Evolutionary conservation across 1,284 basidiomycete species (phyloP).

Genomic region (Melanopsichium pennsylvanicum): DNA sequence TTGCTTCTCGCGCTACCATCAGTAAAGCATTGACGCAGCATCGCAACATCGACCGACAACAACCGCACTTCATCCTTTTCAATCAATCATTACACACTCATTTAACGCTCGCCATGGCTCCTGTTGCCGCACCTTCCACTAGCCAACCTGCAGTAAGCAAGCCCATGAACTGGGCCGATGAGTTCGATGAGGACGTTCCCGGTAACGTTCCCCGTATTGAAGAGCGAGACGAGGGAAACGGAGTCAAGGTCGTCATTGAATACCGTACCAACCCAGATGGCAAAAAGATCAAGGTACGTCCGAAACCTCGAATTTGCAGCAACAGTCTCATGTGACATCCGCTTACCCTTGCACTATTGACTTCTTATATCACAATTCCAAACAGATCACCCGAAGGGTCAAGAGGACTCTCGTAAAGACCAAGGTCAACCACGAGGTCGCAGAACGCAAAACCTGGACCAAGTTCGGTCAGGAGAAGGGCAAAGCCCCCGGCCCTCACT

Average conservation of each 20-base stretch:
- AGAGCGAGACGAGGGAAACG: slow-evolving; percentile 84
- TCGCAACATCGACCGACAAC: too few species aligned
- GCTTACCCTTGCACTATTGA: background rate
- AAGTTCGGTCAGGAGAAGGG: slow-evolving; percentile 95
- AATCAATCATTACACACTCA: background rate
- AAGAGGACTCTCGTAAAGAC: slow-evolving; percentile 88
- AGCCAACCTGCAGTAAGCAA: slow-evolving; percentile 43
- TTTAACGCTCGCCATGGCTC: slow-evolving; percentile 28
- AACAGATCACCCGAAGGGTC: slow-evolving; percentile 77
- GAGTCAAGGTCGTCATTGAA: slow-evolving; percentile 84
- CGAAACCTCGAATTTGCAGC: too few species aligned
- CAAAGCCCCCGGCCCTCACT: slow-evolving; percentile 85
- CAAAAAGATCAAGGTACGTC: slow-evolving; percentile 84
- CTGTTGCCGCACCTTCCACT: slow-evolving; percentile 38
- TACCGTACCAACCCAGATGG: slow-evolving; percentile 88
- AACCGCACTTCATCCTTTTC: background rate
- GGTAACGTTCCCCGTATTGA: slow-evolving; percentile 55
- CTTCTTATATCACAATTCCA: too few species aligned
- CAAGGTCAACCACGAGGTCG: slow-evolving; percentile 91
- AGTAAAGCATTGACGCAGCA: slow-evolving; percentile 1
- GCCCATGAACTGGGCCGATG: slow-evolving; percentile 65
- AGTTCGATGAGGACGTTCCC: slow-evolving; percentile 55
- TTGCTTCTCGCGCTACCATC: too few species aligned
- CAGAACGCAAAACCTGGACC: slow-evolving; percentile 88
- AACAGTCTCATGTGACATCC: background rate